Evolutionary conservation across 176 grass and related monocot species (phyloP).

Genomic region (Dactylis glomerata): DNA sequence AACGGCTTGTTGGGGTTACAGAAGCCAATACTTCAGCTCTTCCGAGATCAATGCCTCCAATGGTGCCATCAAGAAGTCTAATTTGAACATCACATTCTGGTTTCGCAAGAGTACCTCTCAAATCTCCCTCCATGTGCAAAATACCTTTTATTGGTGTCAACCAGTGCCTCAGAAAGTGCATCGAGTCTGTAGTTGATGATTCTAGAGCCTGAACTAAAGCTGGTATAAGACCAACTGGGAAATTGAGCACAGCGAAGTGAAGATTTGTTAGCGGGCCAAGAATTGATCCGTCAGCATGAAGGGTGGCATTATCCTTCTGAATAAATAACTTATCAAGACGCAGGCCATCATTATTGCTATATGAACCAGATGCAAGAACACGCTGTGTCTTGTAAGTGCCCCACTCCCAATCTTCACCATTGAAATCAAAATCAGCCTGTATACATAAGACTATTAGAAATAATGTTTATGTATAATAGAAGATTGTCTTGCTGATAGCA

Average conservation of each 20-base stretch:
- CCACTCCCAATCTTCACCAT: constrained; percentile 99
- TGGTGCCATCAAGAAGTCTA: constrained; percentile 84
- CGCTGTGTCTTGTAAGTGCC: constrained; percentile 86
- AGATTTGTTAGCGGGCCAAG: constrained; percentile 95
- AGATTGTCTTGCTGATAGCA: neutral
- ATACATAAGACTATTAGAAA: constrained; percentile 17
- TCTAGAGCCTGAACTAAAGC: constrained; percentile 92
- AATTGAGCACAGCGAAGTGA: constrained; percentile 98
- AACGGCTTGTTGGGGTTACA: constrained; percentile 77
- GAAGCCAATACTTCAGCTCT: constrained; percentile 94
- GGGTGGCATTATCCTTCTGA: constrained; percentile 97
- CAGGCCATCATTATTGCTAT: constrained; percentile 91
- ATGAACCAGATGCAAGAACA: constrained; percentile 78
- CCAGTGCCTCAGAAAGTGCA: constrained; percentile 94
- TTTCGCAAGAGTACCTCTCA: constrained; percentile 82
- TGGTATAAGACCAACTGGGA: constrained; percentile 90
- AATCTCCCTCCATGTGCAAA: constrained; percentile 98
- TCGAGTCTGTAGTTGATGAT: constrained; percentile 83
- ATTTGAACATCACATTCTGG: constrained; percentile 99
- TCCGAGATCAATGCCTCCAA: constrained; percentile 92
- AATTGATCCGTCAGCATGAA: constrained; percentile 94
- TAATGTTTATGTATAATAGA: constrained; percentile 21
- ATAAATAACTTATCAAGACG: constrained; percentile 96
- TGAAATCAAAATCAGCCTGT: constrained; percentile 98
- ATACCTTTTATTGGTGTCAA: constrained; percentile 93